Conservation (phyloP, 257 asterid genomes). For the Solanum phureja region DNA sequence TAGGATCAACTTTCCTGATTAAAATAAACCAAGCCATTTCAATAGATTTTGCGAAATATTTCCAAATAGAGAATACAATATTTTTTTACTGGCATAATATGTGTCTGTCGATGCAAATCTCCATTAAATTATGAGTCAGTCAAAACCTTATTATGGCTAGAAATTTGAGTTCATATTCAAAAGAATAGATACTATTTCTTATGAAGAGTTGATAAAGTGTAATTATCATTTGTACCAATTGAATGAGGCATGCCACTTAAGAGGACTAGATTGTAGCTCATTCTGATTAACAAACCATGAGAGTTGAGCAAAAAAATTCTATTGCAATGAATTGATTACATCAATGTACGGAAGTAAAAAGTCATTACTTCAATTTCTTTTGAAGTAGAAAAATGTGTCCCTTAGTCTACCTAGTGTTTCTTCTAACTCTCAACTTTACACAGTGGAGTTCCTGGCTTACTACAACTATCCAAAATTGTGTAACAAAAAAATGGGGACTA, state of each 20-base stretch:
- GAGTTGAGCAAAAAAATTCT: not conserved
- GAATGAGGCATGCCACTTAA: not conserved
- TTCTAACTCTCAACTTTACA: not conserved
- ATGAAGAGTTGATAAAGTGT: not conserved
- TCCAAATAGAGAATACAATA: not conserved
- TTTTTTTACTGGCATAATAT: not conserved
- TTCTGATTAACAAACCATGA: not conserved
- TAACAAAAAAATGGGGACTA: not conserved
- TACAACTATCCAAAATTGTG: not conserved
- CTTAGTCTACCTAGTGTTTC: not conserved
- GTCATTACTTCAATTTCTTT: not conserved
- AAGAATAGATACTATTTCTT: not conserved
- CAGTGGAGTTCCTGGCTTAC: not conserved
- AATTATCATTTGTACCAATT: not conserved
- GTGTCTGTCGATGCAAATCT: not conserved
- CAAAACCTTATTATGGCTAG: not conserved
- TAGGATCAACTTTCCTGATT: too few species aligned
- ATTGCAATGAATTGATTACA: not conserved
- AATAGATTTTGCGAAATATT: not conserved
- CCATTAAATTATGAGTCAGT: not conserved
- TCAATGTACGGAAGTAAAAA: not conserved
- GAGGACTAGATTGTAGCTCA: not conserved
- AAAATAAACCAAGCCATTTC: too few species aligned
- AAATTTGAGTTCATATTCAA: not conserved
- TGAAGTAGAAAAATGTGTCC: not conserved